Evolutionary conservation across 176 grass and related monocot genomes (phyloP), one percentile per base, ranked within the genome.

Genomic region (Oryza punctata): DNA sequence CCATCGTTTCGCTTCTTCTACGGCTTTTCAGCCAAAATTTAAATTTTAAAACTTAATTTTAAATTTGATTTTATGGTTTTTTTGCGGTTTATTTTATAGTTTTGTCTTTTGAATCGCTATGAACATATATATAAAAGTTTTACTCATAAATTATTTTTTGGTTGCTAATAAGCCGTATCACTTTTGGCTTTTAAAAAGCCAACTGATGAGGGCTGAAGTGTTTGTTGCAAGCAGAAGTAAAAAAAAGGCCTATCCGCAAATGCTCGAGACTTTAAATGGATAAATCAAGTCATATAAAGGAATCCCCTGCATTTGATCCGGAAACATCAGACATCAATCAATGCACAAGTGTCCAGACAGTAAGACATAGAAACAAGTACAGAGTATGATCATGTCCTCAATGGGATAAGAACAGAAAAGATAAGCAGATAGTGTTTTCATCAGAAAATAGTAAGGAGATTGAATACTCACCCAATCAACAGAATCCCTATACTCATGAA

Each of bases 381-480:
- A 2, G 0, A 67, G 45, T 24, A 61, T 61, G 57, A 57, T 8
- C 18, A 57, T 57, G 50, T 57, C 50, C 21, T 57, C 18, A 57
- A 18, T 57, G 50, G 1, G 18, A 57, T 21, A 57, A 61, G 18
- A 24, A 11, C 2, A 24, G 2, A 61, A 72, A 54, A 45, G 30
- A 41, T 81, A 72, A 65, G n/a, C 26, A 78, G 25, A n/a, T 44
- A 15, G 38, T 49, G 9, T 44, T 72, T 45, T 77, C 3, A 72
- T 73, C 23, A 85, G 37, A 75, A 65, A 82, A 21, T 26, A 57
- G 29, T 70, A 69, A 89, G 33, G 67, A 81, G 46, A 68, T 57
- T 49, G 13, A 37, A 16, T 81, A 83, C 86, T 72, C 84, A 98
- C 96, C 96, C 96, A 98, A 87, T 98, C 96, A 61, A 98, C 96